Conservation (phyloP, 2,329 filamentous ascomycete species). For the Xylaria sp. region DNA sequence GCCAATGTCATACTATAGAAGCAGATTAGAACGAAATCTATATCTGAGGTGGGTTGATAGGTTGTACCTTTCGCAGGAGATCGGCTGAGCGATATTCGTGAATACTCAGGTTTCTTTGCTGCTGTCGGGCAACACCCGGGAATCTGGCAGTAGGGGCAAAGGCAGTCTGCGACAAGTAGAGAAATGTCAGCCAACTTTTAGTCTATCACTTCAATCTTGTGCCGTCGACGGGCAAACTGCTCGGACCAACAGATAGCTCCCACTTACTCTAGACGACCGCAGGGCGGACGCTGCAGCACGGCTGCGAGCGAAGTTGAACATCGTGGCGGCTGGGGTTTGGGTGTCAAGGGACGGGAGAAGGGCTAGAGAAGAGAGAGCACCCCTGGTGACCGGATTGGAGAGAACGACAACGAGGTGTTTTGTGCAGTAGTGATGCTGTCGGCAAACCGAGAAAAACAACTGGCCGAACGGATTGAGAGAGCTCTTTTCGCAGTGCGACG, state of each 20-base stretch:
- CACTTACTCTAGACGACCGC: slow-evolving; percentile 73
- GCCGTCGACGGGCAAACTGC: neutral
- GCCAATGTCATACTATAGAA: slow-evolving; percentile 81
- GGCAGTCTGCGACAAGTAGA: slow-evolving; percentile 39
- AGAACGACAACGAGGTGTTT: slow-evolving; percentile 13
- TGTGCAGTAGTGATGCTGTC: slow-evolving; percentile 17
- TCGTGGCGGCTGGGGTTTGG: slow-evolving; percentile 46
- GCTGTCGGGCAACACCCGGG: slow-evolving; percentile 70
- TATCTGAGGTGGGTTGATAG: slow-evolving; percentile 17
- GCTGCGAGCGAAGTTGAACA: slow-evolving; percentile 88
- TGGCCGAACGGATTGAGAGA: slow-evolving; percentile 22
- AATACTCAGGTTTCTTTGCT: slow-evolving; percentile 88
- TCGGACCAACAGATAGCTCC: neutral
- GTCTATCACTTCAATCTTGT: slow-evolving; percentile 14
- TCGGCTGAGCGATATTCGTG: slow-evolving; percentile 98
- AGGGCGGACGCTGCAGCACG: slow-evolving; percentile 79
- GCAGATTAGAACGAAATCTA: slow-evolving; percentile 29
- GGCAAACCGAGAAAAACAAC: slow-evolving; percentile 27
- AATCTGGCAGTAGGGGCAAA: slow-evolving; percentile 56
- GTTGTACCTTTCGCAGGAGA: slow-evolving; percentile 72
- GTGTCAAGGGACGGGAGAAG: slow-evolving; percentile 18
- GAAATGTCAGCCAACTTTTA: slow-evolving; percentile 26
- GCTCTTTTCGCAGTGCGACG: slow-evolving; percentile 28
- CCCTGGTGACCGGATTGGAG: slow-evolving; percentile 3
- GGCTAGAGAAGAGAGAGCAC: slow-evolving; percentile 4